Conservation (phyloP, 1,284 basidiomycete genomes). For the Cutaneotrichosporon daszewskae region DNA sequence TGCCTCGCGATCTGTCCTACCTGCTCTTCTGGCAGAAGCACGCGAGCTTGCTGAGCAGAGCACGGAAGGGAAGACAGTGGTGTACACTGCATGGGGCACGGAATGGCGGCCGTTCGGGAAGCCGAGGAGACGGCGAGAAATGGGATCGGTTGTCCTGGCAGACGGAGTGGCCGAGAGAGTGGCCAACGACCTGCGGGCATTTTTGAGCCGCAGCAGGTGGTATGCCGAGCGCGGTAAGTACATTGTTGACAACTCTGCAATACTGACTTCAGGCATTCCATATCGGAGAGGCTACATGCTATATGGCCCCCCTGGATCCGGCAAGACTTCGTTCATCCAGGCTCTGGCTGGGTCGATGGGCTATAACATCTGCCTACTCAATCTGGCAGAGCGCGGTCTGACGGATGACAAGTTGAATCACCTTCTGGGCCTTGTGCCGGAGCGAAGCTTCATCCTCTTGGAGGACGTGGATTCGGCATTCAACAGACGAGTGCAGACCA, state of each 20-base stretch:
- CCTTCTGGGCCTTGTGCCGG: constrained; percentile 85
- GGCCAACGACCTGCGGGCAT: constrained; percentile 71
- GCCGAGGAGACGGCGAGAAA: constrained; percentile 77
- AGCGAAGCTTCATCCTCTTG: constrained; percentile 84
- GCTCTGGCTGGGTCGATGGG: constrained; percentile 85
- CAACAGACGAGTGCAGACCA: constrained; percentile 78
- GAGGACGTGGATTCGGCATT: constrained; percentile 99
- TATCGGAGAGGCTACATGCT: constrained; percentile 94
- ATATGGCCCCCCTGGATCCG: constrained; percentile 93
- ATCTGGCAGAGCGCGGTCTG: constrained; percentile 91
- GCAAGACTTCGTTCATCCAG: constrained; percentile 98
- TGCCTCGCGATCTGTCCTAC: constrained; percentile 73
- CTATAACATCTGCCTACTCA: constrained; percentile 95
- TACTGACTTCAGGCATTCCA: constrained; percentile 71
- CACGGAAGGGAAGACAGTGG: constrained; percentile 90
- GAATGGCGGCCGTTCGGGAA: constrained; percentile 97
- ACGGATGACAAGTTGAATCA: constrained; percentile 97
- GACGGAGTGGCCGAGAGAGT: constrained; percentile 73
- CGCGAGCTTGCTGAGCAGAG: constrained; percentile 76
- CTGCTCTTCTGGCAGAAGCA: constrained; percentile 76
- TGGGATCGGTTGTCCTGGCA: constrained; percentile 89
- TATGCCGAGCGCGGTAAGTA: constrained; percentile 86
- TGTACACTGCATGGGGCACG: constrained; percentile 92
- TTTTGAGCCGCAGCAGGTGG: constrained; percentile 81
- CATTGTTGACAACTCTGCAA: background rate